Conservation (phyloP, 306 rosid species). For the Medicago ruthenica region DNA sequence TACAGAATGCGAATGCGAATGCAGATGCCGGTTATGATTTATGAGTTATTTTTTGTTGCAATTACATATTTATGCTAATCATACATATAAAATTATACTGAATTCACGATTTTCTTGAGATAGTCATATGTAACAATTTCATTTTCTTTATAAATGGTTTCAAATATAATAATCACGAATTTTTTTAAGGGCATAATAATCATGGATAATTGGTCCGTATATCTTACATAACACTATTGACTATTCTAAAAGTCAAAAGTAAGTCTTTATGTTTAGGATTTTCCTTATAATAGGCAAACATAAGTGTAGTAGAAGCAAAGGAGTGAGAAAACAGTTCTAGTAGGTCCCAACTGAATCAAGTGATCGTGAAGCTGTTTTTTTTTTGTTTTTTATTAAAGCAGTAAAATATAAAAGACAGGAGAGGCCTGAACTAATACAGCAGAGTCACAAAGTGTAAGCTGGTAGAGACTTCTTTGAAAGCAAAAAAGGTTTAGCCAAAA, state of each 20-base stretch:
- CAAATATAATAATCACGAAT: conserved; percentile 2
- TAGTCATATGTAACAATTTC: conserved; percentile 15
- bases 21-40: conserved; percentile 4
- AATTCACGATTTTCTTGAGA: conserved; percentile 23
- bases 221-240: conserved; percentile 4
- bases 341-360: conserved; percentile 36
- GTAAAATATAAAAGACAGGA: too few species aligned
- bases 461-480: conserved; percentile 33
- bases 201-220: background rate
- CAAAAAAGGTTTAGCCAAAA: conserved; percentile 38
- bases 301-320: conserved; percentile 35
- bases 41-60: background rate
- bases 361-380: conserved; percentile 7
- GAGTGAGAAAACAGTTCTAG: conserved; percentile 36
- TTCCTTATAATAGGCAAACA: conserved; percentile 17
- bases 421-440: too few species aligned
- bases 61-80: conserved; percentile 25
- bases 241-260: background rate
- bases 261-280: conserved; percentile 5
- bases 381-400: too few species aligned
- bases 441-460: too few species aligned
- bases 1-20: conserved; percentile 40
- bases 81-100: conserved; percentile 7
- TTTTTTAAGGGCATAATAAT: background rate
- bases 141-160: conserved; percentile 23